Evolutionary conservation across 805 yeast species (phyloP).

Genomic region (Candida anglica): DNA sequence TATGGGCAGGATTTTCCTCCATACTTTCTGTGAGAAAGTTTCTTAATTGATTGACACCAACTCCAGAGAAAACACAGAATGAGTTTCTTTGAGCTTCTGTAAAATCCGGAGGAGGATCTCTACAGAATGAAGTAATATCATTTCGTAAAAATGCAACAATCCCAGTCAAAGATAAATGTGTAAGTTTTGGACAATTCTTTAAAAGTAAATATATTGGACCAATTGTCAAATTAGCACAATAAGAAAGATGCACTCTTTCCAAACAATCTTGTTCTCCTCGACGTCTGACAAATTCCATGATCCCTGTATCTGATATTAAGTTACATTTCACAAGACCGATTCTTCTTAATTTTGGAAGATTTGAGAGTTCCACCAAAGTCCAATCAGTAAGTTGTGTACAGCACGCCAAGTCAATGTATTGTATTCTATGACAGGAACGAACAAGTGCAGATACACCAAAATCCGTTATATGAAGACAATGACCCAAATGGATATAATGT

Average conservation of each 20-base stretch:
- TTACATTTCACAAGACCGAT: conserved; percentile 92
- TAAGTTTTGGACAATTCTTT: conserved; percentile 76
- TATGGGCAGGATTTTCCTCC: conserved; percentile 29
- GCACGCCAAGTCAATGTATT: conserved; percentile 92
- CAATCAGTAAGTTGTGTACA: conserved; percentile 85
- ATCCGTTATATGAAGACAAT: conserved; percentile 88
- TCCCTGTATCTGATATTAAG: conserved; percentile 82
- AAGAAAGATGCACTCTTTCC: conserved; percentile 90
- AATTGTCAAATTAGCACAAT: conserved; percentile 76
- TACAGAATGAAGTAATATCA: conserved; percentile 81
- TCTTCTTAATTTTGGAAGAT: conserved; percentile 75
- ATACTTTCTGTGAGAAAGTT: conserved; percentile 53
- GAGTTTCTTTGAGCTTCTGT: conserved; percentile 78
- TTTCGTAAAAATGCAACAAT: conserved; percentile 82
- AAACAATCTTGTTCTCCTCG: conserved; percentile 74
- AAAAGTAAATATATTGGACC: conserved; percentile 74
- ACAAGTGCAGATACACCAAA: conserved; percentile 75
- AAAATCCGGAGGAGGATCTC: conserved; percentile 91
- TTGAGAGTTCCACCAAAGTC: conserved; percentile 71
- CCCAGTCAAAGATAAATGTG: conserved; percentile 91
- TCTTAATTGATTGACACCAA: conserved; percentile 76
- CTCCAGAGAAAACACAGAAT: conserved; percentile 92
- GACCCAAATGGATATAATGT: conserved; percentile 91
- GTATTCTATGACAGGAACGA: conserved; percentile 75
- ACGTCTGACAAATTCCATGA: conserved; percentile 60